phyloP scores from a whole-genome alignment of 1,284 basidiomycete species.

The Abortiporus biennis region DNA sequence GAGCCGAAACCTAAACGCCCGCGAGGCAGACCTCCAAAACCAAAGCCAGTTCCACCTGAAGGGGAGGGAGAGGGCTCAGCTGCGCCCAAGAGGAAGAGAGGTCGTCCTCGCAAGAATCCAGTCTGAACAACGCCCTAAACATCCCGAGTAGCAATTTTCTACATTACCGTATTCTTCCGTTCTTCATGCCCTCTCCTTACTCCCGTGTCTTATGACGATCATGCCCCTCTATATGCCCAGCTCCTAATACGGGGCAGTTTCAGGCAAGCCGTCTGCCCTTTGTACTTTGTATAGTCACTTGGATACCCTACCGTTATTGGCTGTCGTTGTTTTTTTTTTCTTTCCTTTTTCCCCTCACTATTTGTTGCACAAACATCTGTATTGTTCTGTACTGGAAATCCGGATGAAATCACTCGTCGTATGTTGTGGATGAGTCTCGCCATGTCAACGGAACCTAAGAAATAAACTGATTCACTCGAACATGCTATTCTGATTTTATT shows the following conservation, averaged over 20 bases:
- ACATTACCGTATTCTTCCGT: too few relatives aligned
- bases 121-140: conserved; percentile 12
- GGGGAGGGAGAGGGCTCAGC: conserved; percentile 20
- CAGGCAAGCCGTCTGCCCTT: background rate
- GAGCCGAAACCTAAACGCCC: conserved; percentile 55
- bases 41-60: conserved; percentile 36
- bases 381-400: too few relatives aligned
- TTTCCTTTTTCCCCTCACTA: background rate
- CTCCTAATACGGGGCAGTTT: too few relatives aligned
- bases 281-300: background rate
- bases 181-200: too few relatives aligned
- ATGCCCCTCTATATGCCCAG: too few relatives aligned
- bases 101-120: conserved; percentile 59
- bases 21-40: conserved; percentile 71
- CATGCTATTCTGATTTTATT: too few relatives aligned
- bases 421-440: too few relatives aligned
- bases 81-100: conserved; percentile 55
- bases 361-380: too few relatives aligned
- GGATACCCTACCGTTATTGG: background rate
- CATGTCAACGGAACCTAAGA: too few relatives aligned
- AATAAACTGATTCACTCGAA: too few relatives aligned
- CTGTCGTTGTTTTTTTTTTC: conserved; percentile 5
- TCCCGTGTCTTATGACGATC: background rate
- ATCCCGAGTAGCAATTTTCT: conserved; percentile 7
- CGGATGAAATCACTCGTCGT: too few relatives aligned